A percentile compares a stretch with the other conserved stretches of the same genome.
Conservation (phyloP, 768 basidiomycete genomes). For the Rhizopogon roseolus region DNA sequence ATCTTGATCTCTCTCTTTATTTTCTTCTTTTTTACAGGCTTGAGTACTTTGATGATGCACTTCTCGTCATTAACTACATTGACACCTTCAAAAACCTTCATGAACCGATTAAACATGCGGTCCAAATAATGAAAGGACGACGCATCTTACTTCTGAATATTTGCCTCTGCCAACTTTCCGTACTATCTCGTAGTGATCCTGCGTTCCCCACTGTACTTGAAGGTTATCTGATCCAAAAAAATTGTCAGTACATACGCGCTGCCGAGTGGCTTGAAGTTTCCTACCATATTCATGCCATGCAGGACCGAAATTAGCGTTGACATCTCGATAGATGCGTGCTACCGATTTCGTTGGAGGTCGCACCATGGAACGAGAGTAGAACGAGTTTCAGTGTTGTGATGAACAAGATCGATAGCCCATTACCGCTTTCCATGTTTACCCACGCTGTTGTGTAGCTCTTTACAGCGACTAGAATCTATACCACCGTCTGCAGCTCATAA, state of each 20-base stretch:
- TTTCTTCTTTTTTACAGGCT: constrained; percentile 99
- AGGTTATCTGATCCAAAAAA: constrained; percentile 66
- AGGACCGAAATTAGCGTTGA: constrained; percentile 81
- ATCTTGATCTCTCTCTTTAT: constrained; percentile 99
- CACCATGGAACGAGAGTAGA: constrained; percentile 45
- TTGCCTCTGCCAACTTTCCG: constrained; percentile 95
- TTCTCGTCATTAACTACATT: constrained; percentile 89
- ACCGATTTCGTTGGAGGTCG: constrained; percentile 73
- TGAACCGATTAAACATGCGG: constrained; percentile 11
- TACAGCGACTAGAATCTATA: background rate
- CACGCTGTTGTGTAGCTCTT: constrained; percentile 14
- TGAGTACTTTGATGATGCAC: constrained; percentile 97
- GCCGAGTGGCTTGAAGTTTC: constrained; percentile 8
- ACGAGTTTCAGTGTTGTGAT: constrained; percentile 5
- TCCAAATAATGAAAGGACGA: constrained; percentile 1
- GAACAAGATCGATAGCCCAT: constrained; percentile 5
- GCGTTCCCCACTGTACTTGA: constrained; percentile 95
- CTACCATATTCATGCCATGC: constrained; percentile 96
- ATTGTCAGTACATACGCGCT: constrained; percentile 9
- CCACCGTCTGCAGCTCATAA: background rate
- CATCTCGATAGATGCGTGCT: constrained; percentile 83
- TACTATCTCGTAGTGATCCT: constrained; percentile 98
- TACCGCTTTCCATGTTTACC: constrained; percentile 15
- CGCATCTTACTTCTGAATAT: constrained; percentile 75
- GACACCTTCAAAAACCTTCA: constrained; percentile 88